Evolutionary conservation across 495 filamentous ascomycete species (phyloP), one percentile per base, ranked within the genome.

Genomic region (Rostrohypoxylon terebratum): DNA sequence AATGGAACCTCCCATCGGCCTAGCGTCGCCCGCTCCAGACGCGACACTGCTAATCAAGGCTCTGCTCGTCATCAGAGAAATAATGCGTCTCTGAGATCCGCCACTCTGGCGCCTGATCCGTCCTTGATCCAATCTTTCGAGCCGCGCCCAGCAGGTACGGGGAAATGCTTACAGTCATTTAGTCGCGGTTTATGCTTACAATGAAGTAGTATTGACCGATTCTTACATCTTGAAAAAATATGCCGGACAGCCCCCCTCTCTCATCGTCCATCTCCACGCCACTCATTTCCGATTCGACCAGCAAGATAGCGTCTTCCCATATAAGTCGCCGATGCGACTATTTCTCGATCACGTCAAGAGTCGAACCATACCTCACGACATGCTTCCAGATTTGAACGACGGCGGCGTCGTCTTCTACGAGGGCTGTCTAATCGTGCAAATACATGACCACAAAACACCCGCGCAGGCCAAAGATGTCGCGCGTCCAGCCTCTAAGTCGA

Each of bases 261-360:
- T 98, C 8, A 89, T 94, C 45, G 81, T 99, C 38, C 94, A 98
- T 80, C 82, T 99, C 1, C 90, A 97, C 76, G 87, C 89, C 3
- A 91, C 85, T 4, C 89, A 97, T 81, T 98, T 97, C 77, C 91
- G 93, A 54, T 97, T 99, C 79, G 96, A 98, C 71, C 89, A 94
- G 67, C 94, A 97, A 81, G 93, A 98, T 79, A 94, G 94, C 68
- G 92, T 90, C 77, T 97, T 97, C 71, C 83, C 87, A 1, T 98
- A 98, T 78, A 92, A 91, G 69, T 97, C 94, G 6, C 92, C 95
- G 51, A 97, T 98, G 93, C 89, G 87, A 73, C 80, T 92, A 63
- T 87, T 97, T 40, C 83, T 98, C 23, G 89, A 95, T 71, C 93
- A 97, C 79, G 74, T 87, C 13, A 78, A 78, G 67, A 75, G 33